Base-by-base conservation (phyloP, 176 grass and related monocot genomes). In the Carex cristatella region DNA sequence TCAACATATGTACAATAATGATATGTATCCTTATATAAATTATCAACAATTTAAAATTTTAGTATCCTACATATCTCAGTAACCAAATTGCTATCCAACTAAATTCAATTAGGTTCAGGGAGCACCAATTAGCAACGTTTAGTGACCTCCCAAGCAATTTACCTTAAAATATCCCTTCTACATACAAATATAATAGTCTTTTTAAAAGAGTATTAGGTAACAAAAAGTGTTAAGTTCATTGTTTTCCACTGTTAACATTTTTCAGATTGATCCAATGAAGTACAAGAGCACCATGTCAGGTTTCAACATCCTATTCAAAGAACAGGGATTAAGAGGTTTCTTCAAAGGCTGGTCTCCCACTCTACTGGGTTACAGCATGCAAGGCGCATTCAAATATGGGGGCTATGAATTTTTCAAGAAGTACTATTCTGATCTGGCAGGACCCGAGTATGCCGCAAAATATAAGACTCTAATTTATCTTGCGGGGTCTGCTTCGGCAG, bases 341-440 rank as follows among this genome's bases (percentile, higher is more conserved):
- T 96, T 91, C 85, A 93, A 86, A 69, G 94, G 91, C 56, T 96
- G 91, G 91, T 84, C 90, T 40, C 91, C 89, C 18, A 96, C 94
- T 10, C 57, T 96, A 37, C 40, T 91, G 7, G 94, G 94, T 4
- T 96, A 96, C 63, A 96, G 94, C 40, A 72, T 89, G 13, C 94
- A 96, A 86, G 94, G 94, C n/a, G 77, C 86, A 0, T 86, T 75
- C 89, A 96, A 96, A 80, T 93, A 88, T 0, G 91, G 91, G 91
- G 90, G 93, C 85, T 96, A 95, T 1, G 91, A 95, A 23, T 93
- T 89, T 59, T 96, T 96, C 81, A 96, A 96, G 61, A 96, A 91
- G 83, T 91, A 89, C 48, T 96, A 93, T 83, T 93, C 86, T 0
- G 91, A 93, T 65, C 42, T 96, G 44, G 91, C 79, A 81, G 94